phyloP scores from a whole-genome alignment of 768 basidiomycete genomes.

The Megacollybia marginata region DNA sequence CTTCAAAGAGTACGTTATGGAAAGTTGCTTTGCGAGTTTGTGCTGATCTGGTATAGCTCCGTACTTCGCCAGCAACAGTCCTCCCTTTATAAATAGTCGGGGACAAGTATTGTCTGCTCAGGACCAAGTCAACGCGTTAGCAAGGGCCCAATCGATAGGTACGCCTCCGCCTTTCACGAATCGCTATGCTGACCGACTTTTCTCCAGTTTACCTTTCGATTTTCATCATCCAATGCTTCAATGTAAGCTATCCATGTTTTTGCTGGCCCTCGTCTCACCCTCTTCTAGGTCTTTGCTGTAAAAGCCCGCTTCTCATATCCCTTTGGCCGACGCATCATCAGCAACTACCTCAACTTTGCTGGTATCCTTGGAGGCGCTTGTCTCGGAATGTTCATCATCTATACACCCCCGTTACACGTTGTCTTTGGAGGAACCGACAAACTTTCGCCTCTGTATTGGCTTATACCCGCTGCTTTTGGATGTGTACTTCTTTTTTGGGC shows the following conservation, averaged over 20 bases:
- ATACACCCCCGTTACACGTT: constrained; percentile 61
- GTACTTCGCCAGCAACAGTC: constrained; percentile 41
- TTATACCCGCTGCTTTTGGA: constrained; percentile 58
- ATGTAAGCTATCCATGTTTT: constrained; percentile 27
- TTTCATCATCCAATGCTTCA: constrained; percentile 65
- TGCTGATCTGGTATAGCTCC: constrained; percentile 15
- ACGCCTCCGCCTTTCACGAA: not conserved
- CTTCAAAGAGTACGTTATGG: not conserved
- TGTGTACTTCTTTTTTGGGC: constrained; percentile 49
- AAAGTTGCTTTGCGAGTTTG: not conserved
- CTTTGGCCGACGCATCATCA: constrained; percentile 49
- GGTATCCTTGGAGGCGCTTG: constrained; percentile 56
- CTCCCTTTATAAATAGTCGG: constrained; percentile 47
- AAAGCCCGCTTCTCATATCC: constrained; percentile 58
- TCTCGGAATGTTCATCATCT: constrained; percentile 61
- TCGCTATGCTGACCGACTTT: not conserved
- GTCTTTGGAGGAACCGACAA: constrained; percentile 58
- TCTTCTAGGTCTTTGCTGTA: constrained; percentile 50
- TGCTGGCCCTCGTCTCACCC: not conserved
- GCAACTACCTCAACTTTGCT: constrained; percentile 58
- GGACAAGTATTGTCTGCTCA: constrained; percentile 38
- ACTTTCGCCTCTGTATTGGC: constrained; percentile 60
- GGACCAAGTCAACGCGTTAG: constrained; percentile 51
- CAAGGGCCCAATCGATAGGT: constrained; percentile 57
- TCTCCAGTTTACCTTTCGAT: constrained; percentile 50